These are phyloP conservation scores for Rhododendron mucronatum DNA, from an alignment of 148 eudicot species.

Conservation along the genomic window DNA sequence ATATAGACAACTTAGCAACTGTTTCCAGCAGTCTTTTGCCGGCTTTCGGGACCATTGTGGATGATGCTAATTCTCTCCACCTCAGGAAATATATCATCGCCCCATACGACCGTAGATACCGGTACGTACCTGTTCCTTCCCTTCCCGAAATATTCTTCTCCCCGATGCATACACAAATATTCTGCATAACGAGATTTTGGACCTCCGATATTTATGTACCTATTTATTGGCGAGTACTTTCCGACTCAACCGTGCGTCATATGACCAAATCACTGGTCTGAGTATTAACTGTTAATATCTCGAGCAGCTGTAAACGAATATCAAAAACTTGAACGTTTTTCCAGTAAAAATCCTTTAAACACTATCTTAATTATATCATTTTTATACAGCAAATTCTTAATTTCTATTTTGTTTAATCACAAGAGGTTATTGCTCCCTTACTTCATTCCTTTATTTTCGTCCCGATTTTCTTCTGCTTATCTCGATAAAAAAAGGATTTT, in stretches of 20 bases:
- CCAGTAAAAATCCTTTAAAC: not conserved
- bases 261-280: not conserved
- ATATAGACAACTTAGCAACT: slow-evolving; percentile 38
- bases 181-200: not conserved
- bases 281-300: not conserved
- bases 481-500: too few relatives aligned
- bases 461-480: too few relatives aligned
- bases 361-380: not conserved
- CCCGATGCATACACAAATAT: not conserved
- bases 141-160: not conserved
- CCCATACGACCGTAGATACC: slow-evolving; percentile 51
- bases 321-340: not conserved
- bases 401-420: too few relatives aligned
- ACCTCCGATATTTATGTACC: not conserved
- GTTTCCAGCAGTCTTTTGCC: slow-evolving; percentile 57
- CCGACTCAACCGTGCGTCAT: not conserved
- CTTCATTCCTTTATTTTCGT: too few relatives aligned
- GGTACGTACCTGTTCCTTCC: slow-evolving; percentile 16
- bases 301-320: not conserved
- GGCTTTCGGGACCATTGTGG: slow-evolving; percentile 51
- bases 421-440: too few relatives aligned
- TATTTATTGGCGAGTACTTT: not conserved
- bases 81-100: slow-evolving; percentile 37
- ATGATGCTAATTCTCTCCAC: slow-evolving; percentile 23
- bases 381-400: too few relatives aligned